These are phyloP conservation scores for Metroxylon sagu DNA, from an alignment of 176 grass and related monocot genomes.

Conservation along the genomic window DNA sequence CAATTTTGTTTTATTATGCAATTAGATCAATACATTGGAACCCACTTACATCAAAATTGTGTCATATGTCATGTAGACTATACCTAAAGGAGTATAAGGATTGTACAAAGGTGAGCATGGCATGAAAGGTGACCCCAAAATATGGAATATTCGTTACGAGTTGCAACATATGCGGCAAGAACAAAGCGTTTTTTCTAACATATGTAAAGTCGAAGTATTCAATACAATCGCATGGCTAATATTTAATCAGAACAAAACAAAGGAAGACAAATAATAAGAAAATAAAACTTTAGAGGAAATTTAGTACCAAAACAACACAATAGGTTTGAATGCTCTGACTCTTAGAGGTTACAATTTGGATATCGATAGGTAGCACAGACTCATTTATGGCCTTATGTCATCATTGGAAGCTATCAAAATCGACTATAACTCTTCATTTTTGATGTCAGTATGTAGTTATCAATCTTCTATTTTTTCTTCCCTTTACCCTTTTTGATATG, in stretches of 20 bases:
- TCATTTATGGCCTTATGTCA: background rate
- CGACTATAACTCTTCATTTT: too few relatives aligned
- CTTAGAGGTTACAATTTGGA: slow-evolving; percentile 60
- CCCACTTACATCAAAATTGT: too few relatives aligned
- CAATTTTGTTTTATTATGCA: too few relatives aligned
- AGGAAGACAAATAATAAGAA: too few relatives aligned
- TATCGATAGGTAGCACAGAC: slow-evolving; percentile 28
- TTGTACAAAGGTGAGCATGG: slow-evolving; percentile 55
- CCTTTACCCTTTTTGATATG: too few relatives aligned
- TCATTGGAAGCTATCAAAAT: background rate
- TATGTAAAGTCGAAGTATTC: slow-evolving; percentile 57
- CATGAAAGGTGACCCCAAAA: slow-evolving; percentile 50
- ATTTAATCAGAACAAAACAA: too few relatives aligned
- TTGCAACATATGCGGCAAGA: slow-evolving; percentile 23
- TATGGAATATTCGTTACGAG: slow-evolving; percentile 31
- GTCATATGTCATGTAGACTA: too few relatives aligned
- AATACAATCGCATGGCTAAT: too few relatives aligned
- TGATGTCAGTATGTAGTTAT: too few relatives aligned
- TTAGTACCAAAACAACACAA: slow-evolving; percentile 73
- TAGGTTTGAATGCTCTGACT: slow-evolving; percentile 59
- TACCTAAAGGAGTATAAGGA: slow-evolving; percentile 55
- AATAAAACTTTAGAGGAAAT: too few relatives aligned
- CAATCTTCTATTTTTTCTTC: too few relatives aligned
- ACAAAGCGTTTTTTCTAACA: slow-evolving; percentile 67
- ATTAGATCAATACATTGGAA: too few relatives aligned